These are phyloP conservation scores for Trichoderma oligosporum DNA, from an alignment of 2,329 filamentous ascomycete species.

Conservation along the genomic window DNA sequence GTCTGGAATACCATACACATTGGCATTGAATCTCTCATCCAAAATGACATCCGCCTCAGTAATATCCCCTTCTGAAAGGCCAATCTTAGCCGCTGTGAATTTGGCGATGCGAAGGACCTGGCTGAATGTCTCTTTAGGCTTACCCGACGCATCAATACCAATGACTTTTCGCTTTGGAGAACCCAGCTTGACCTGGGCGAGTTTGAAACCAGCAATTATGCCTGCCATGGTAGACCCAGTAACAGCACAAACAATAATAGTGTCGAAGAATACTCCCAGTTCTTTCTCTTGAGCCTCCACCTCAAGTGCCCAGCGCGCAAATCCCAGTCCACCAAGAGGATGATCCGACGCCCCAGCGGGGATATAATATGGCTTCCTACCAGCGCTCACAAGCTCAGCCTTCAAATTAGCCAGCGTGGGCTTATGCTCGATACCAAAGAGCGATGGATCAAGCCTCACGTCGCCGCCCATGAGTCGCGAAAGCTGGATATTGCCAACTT, in stretches of 20 bases:
- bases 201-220: slow-evolving; percentile 69
- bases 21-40: slow-evolving; percentile 58
- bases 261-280: slow-evolving; percentile 63
- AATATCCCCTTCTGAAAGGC: slow-evolving; percentile 56
- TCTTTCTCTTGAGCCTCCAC: slow-evolving; percentile 60
- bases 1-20: slow-evolving; percentile 65
- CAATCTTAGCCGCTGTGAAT: slow-evolving; percentile 60
- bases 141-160: slow-evolving; percentile 56
- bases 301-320: slow-evolving; percentile 68
- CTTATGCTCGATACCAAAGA: slow-evolving; percentile 68
- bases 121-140: slow-evolving; percentile 53
- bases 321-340: slow-evolving; percentile 65
- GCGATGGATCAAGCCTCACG: slow-evolving; percentile 54
- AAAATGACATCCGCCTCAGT: slow-evolving; percentile 59
- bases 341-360: slow-evolving; percentile 69
- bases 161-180: slow-evolving; percentile 53
- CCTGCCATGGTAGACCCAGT: slow-evolving; percentile 69
- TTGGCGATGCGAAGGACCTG: slow-evolving; percentile 65
- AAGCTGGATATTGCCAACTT: slow-evolving; percentile 68
- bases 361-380: slow-evolving; percentile 66
- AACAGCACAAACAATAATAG: slow-evolving; percentile 65
- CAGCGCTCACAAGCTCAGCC: slow-evolving; percentile 48
- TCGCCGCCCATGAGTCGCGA: slow-evolving; percentile 65
- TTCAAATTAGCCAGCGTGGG: slow-evolving; percentile 52
- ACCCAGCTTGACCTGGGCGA: slow-evolving; percentile 46